These are phyloP conservation scores for Punica granatum DNA, from an alignment of 345 rosid species.

Conservation along the genomic window DNA sequence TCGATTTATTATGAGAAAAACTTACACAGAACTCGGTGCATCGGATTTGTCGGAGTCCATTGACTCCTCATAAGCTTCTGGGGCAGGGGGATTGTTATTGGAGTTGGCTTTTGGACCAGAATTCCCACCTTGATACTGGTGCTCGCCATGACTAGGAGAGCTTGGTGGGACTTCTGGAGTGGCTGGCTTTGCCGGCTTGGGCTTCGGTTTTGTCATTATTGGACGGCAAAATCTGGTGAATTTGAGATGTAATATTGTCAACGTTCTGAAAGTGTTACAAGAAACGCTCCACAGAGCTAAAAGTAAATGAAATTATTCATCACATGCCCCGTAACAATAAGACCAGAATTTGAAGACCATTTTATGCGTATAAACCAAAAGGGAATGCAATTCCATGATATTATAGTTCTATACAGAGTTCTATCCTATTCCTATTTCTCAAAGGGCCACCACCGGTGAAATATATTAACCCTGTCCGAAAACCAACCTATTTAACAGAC, in stretches of 20 bases:
- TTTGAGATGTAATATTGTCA: neutral
- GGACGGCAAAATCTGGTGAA: constrained; percentile 67
- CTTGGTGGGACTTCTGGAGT: constrained; percentile 54
- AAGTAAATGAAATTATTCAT: neutral
- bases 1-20: neutral
- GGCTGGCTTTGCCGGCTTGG: constrained; percentile 41
- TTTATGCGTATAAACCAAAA: no score
- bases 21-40: neutral
- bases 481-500: no score
- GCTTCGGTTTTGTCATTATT: constrained; percentile 84
- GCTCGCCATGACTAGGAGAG: no score
- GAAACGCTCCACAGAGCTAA: neutral
- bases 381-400: no score
- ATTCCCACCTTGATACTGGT: constrained; percentile 18
- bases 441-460: no score
- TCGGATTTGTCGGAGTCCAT: no score
- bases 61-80: no score
- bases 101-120: constrained; percentile 12
- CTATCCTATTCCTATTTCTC: no score
- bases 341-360: no score
- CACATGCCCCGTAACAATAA: no score
- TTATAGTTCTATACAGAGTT: no score
- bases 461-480: no score
- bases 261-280: neutral
- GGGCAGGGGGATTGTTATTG: neutral